Conservation (phyloP, 192 early-diverging fungal species). For the Podila epigama region DNA sequence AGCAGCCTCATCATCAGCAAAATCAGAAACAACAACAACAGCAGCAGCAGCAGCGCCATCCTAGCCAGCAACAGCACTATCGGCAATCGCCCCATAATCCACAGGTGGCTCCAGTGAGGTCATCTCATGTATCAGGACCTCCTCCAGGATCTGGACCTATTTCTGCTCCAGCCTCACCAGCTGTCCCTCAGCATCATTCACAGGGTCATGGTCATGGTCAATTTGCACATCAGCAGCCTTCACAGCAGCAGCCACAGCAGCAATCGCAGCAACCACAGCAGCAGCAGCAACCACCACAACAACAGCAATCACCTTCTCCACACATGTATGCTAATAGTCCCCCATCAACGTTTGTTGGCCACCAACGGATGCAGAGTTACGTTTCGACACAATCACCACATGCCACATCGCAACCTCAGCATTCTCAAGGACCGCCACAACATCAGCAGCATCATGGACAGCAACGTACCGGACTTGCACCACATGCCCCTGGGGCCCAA, state of each 20-base stretch:
- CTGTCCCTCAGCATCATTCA: slow-evolving; percentile 1
- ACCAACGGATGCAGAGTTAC: slow-evolving; percentile 15
- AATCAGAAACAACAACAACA: neutral
- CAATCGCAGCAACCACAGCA: slow-evolving; percentile 1
- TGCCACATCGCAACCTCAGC: slow-evolving; percentile 4
- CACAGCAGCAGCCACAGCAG: neutral
- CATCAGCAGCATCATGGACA: neutral
- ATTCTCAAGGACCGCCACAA: neutral
- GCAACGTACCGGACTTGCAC: too few relatives aligned
- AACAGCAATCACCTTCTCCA: slow-evolving; percentile 2
- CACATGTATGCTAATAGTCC: neutral
- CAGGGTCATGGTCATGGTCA: neutral
- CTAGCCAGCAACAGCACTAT: neutral
- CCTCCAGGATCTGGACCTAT: neutral
- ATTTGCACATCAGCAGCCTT: neutral
- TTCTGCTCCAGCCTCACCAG: neutral
- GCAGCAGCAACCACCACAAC: neutral
- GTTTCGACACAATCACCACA: slow-evolving; percentile 1
- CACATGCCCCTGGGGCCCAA: too few relatives aligned
- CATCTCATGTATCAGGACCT: neutral
- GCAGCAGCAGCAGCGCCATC: slow-evolving; percentile 8
- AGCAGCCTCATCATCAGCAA: neutral
- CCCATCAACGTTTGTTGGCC: neutral
- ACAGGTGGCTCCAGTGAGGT: neutral
- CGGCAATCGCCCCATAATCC: neutral